A percentile compares a stretch with the other conserved stretches of the same genome.
Conservation (phyloP, 805 yeast genomes). For the Candida cerambycidarum region DNA sequence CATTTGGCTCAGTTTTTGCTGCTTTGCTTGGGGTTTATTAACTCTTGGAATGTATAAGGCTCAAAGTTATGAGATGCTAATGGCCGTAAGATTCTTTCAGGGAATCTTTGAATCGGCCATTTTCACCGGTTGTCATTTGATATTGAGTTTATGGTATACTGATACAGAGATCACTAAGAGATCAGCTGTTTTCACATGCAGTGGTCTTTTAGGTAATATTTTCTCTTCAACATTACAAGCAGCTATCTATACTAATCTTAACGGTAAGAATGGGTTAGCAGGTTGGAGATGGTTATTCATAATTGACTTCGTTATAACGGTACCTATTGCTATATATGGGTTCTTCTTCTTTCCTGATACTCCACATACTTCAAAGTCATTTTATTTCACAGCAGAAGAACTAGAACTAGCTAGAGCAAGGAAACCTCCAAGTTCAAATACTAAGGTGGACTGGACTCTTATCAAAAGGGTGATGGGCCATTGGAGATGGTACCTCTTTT, state of each 20-base stretch:
- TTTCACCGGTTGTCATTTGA: constrained; percentile 53
- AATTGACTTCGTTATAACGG: constrained; percentile 57
- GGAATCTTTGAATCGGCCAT: constrained; percentile 63
- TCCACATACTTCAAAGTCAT: constrained; percentile 42
- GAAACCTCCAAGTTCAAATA: constrained; percentile 28
- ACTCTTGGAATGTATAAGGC: constrained; percentile 54
- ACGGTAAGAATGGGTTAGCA: constrained; percentile 47
- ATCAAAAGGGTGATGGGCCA: constrained; percentile 41
- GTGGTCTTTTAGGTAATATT: constrained; percentile 55
- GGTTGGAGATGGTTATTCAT: constrained; percentile 76
- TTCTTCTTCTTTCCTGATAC: constrained; percentile 58
- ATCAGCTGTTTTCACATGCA: constrained; percentile 53
- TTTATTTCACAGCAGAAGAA: constrained; percentile 27
- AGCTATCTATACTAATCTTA: constrained; percentile 48
- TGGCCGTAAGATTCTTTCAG: constrained; percentile 59
- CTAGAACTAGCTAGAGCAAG: constrained; percentile 33
- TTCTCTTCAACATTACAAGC: constrained; percentile 59
- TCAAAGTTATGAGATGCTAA: constrained; percentile 46
- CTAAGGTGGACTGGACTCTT: constrained; percentile 31
- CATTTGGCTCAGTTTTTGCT: constrained; percentile 55
- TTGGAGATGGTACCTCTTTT: constrained; percentile 39
- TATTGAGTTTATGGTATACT: constrained; percentile 55
- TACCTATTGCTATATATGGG: constrained; percentile 59
- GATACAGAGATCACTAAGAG: constrained; percentile 49
- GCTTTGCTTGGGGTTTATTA: constrained; percentile 55